Evolutionary conservation across 2,329 filamentous ascomycete species (phyloP).

Genomic region (Sarocladium brachiariae): DNA sequence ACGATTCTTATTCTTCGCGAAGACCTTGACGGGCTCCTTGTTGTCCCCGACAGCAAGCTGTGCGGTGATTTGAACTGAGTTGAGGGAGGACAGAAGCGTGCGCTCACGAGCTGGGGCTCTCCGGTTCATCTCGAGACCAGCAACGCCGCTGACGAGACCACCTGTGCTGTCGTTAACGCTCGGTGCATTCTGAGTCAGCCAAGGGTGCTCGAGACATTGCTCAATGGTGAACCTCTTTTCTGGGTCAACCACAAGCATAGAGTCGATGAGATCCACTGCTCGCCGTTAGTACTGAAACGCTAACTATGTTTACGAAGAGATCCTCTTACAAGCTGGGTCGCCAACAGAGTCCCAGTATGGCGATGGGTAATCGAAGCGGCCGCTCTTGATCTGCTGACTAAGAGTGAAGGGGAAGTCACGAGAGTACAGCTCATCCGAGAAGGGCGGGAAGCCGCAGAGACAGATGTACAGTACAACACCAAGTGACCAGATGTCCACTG

Average conservation of each 20-base stretch:
- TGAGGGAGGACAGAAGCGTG: conserved; percentile 76
- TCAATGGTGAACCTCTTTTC: conserved; percentile 81
- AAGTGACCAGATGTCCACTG: conserved; percentile 93
- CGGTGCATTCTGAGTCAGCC: conserved; percentile 60
- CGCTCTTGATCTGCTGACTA: conserved; percentile 82
- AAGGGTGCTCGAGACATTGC: conserved; percentile 84
- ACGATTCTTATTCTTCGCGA: conserved; percentile 57
- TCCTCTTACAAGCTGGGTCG: conserved; percentile 59
- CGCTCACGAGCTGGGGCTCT: conserved; percentile 76
- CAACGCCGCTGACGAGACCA: conserved; percentile 81
- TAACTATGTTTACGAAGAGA: not conserved
- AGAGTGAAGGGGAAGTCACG: conserved; percentile 78
- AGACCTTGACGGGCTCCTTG: conserved; percentile 63
- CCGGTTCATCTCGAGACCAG: conserved; percentile 73
- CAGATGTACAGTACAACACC: conserved; percentile 98
- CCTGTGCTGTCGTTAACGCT: conserved; percentile 81
- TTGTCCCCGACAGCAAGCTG: conserved; percentile 49
- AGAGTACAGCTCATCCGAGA: conserved; percentile 86
- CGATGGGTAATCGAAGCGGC: conserved; percentile 87
- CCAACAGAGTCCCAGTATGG: conserved; percentile 70
- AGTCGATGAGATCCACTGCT: conserved; percentile 80
- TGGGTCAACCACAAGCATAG: conserved; percentile 86
- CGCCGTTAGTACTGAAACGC: conserved; percentile 9
- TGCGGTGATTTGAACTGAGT: conserved; percentile 56
- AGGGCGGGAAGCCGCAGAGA: conserved; percentile 92